Evolutionary conservation across 345 rosid species (phyloP).

Genomic region (Gossypium arboreum): DNA sequence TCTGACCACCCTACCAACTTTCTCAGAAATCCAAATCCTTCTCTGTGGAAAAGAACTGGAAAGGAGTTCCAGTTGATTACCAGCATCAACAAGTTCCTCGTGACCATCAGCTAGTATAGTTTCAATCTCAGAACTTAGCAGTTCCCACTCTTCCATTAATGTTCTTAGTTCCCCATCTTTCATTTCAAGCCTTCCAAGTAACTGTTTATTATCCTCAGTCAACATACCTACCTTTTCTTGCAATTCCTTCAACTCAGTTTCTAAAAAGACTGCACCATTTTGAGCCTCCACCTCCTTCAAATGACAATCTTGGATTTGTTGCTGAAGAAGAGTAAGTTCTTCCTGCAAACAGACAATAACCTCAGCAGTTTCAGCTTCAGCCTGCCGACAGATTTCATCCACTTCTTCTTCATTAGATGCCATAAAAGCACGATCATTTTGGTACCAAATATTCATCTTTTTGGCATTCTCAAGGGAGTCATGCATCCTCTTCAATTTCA

Average conservation of each 20-base stretch:
- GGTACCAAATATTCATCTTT: constrained; percentile 63
- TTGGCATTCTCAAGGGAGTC: constrained; percentile 85
- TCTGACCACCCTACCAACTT: constrained; percentile 61
- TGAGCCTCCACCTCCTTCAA: constrained; percentile 56
- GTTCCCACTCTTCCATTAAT: constrained; percentile 70
- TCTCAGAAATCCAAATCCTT: constrained; percentile 86
- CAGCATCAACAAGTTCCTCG: constrained; percentile 60
- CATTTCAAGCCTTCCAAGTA: constrained; percentile 48
- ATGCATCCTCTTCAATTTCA: constrained; percentile 74
- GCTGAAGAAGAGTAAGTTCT: constrained; percentile 81
- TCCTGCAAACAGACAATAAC: constrained; percentile 90
- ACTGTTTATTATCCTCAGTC: constrained; percentile 50
- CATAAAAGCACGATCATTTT: constrained; percentile 54
- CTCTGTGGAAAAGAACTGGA: constrained; percentile 61
- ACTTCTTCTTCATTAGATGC: constrained; percentile 69
- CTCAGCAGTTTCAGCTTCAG: constrained; percentile 89
- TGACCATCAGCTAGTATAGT: constrained; percentile 67
- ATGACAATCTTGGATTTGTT: constrained; percentile 60
- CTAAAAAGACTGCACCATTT: constrained; percentile 38
- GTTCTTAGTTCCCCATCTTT: constrained; percentile 55
- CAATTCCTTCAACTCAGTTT: constrained; percentile 48
- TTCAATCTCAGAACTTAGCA: constrained; percentile 63
- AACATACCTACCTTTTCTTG: constrained; percentile 40
- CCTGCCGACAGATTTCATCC: constrained; percentile 67
- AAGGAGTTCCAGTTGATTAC: constrained; percentile 62